Conservation (phyloP, 116 monocot species). For the Phalaenopsis hybrid region DNA sequence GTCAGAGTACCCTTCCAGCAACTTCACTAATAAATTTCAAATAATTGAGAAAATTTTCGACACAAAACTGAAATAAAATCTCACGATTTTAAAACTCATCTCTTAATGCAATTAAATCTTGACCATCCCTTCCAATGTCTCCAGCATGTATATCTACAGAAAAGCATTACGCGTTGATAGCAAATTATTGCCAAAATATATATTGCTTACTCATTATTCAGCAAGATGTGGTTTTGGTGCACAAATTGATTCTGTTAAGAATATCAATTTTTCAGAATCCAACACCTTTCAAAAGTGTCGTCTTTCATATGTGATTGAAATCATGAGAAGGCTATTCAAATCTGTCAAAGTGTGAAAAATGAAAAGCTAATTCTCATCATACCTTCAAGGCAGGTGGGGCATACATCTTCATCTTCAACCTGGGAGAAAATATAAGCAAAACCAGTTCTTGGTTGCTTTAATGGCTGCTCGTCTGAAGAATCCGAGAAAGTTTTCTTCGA, state of each 20-base stretch:
- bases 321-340: background rate
- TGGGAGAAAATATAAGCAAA: constrained; percentile 3
- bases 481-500: constrained; percentile 1
- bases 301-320: too few species aligned
- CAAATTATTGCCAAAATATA: background rate
- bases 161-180: too few species aligned
- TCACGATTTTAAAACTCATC: background rate
- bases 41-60: background rate
- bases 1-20: background rate
- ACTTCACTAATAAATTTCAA: background rate
- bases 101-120: background rate
- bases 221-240: background rate
- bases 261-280: background rate
- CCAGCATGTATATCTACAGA: too few species aligned
- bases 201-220: background rate
- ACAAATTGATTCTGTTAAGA: background rate
- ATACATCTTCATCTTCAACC: constrained; percentile 31
- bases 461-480: constrained; percentile 12
- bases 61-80: background rate
- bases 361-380: background rate
- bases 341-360: background rate
- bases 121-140: background rate
- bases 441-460: background rate
- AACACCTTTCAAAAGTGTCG: too few species aligned
- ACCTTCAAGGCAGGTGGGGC: constrained; percentile 58